Evolutionary conservation across 2,329 filamentous ascomycete genomes (phyloP), one percentile per base, ranked within the genome.

Genomic region (Cladosporium sp.): DNA sequence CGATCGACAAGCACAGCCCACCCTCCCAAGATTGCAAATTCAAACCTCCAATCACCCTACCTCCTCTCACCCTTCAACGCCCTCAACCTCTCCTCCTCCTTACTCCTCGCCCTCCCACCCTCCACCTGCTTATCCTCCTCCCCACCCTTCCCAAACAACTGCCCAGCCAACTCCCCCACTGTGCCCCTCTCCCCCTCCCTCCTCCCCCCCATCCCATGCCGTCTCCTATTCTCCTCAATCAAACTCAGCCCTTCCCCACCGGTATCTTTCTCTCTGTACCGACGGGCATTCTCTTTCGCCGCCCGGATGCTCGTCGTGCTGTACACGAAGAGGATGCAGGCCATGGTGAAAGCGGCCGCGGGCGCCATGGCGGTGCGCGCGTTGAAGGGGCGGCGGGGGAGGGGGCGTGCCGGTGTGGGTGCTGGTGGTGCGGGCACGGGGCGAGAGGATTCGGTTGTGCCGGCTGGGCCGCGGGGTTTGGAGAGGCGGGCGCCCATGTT

Each of bases 201-300:
- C 61, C 64, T 70, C 52, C 77, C 72, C 47, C 74, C 57, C 45
- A 69, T 65, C 12, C 78, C 78, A 66, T 82, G 79, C 47, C 78
- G 63, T 52, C 80, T 69, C 57, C 77, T 58, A 56, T 68, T 75
- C 68, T 82, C 78, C 50, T 80, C 78, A 47, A 76, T 64, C 74
- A 69, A 42, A 51, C 62, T 64, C 73, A 80, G 61, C 62, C 75
- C 55, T 73, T 78, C 68, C 72, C 78, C 47, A n/a, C 77, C 80
- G 22, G 76, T 78, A 54, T 82, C 78, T 34, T 76, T 78, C 57
- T 81, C 76, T 42, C 82, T 71, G 47, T 81, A 78, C 54, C 73
- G 70, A 57, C 81, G 75, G 0, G 83, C 83, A 56, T 86, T 85
- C 41, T 78, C 73, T 58, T 85, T 85, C 2, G 85, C 85, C 19